Percentiles rank a stretch among this genome's conserved stretches.
Evolutionary conservation across 2,329 filamentous ascomycete genomes (phyloP).

Genomic region (Penicillium polonicum): DNA sequence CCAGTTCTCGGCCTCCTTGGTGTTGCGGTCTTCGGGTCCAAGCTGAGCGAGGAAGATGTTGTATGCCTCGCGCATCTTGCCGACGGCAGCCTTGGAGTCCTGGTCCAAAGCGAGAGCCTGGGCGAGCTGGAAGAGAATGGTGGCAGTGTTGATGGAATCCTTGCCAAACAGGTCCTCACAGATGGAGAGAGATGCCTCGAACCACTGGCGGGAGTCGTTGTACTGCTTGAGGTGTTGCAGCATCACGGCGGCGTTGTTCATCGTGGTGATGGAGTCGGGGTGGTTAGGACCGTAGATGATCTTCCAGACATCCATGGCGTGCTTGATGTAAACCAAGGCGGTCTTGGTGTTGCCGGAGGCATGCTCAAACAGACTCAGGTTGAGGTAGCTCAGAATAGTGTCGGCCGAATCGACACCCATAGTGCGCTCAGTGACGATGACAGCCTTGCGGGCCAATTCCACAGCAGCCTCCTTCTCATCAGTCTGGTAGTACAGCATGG

Average conservation of each 20-base stretch:
- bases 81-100: conserved; percentile 86
- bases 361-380: conserved; percentile 91
- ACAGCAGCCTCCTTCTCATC: conserved; percentile 96
- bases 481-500: conserved; percentile 95
- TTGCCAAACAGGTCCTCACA: conserved; percentile 89
- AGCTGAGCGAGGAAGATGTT: conserved; percentile 89
- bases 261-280: conserved; percentile 95
- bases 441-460: conserved; percentile 92
- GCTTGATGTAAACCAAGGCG: conserved; percentile 84
- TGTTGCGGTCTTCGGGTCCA: conserved; percentile 90
- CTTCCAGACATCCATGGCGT: conserved; percentile 94
- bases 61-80: conserved; percentile 93
- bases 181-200: conserved; percentile 84
- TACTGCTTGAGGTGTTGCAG: conserved; percentile 93
- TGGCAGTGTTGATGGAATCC: conserved; percentile 88
- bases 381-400: conserved; percentile 92
- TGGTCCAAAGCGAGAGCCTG: conserved; percentile 95
- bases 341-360: conserved; percentile 84
- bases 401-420: conserved; percentile 91
- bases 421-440: conserved; percentile 92
- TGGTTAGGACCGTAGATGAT: conserved; percentile 91
- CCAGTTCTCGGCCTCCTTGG: conserved; percentile 96
- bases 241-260: conserved; percentile 99
- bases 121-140: conserved; percentile 92
- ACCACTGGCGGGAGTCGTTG: conserved; percentile 93